phyloP scores from a whole-genome alignment of 345 rosid species.

The Clausena lansium region DNA sequence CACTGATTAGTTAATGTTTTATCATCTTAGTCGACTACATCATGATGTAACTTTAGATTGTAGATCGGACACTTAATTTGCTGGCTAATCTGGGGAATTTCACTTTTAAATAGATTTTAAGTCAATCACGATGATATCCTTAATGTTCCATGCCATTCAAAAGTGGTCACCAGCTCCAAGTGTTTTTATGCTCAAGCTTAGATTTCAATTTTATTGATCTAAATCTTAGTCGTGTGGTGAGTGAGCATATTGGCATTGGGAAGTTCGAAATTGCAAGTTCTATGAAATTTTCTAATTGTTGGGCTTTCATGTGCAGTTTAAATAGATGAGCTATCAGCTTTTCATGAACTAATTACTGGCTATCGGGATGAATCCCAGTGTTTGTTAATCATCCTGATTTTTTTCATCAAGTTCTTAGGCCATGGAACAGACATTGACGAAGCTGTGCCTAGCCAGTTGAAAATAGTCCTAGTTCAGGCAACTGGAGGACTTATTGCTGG shows the following conservation, averaged over 20 bases:
- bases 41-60: neutral
- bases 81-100: neutral
- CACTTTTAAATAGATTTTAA: neutral
- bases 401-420: slow-evolving; percentile 62
- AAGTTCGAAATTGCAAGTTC: neutral
- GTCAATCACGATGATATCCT: neutral
- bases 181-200: neutral
- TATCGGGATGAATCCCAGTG: neutral
- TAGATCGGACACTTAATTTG: slow-evolving; percentile 3
- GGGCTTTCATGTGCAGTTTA: neutral
- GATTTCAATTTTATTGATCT: neutral
- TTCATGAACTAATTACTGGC: neutral
- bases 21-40: neutral
- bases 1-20: neutral
- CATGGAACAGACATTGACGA: slow-evolving; percentile 43
- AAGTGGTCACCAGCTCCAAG: neutral
- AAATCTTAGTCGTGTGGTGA: neutral
- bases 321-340: neutral
- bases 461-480: slow-evolving; percentile 77
- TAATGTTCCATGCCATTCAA: neutral
- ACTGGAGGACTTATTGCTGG: slow-evolving; percentile 92
- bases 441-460: slow-evolving; percentile 48
- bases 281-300: neutral
- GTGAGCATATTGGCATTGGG: neutral
- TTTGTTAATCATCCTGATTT: slow-evolving; percentile 12